Evolutionary conservation across 768 basidiomycete genomes (phyloP).

Genomic region (Tulasnella sp.): DNA sequence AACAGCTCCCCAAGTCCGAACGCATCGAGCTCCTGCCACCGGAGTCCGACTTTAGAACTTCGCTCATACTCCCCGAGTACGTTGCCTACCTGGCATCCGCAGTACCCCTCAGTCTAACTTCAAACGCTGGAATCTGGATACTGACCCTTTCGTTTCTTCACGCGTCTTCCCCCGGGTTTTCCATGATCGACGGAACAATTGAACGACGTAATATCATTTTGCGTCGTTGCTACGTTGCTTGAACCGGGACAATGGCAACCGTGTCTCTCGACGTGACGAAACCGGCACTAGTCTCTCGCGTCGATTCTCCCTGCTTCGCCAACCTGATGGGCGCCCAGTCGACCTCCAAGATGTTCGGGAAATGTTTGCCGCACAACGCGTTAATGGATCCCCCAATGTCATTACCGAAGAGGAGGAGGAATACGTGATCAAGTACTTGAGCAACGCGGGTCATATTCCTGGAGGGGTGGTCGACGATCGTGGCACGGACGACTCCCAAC

Average conservation of each 20-base stretch:
- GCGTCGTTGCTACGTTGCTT: conserved; percentile 9
- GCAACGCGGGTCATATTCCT: conserved; percentile 43
- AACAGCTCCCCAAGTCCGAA: conserved; percentile 35
- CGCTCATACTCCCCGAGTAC: conserved; percentile 81
- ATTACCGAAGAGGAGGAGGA: conserved; percentile 81
- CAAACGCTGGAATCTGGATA: not conserved
- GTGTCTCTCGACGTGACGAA: not conserved
- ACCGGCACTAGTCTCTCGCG: conserved; percentile 62
- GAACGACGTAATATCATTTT: conserved; percentile 16
- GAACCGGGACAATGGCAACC: conserved; percentile 1
- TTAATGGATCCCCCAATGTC: conserved; percentile 60
- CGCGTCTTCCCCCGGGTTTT: conserved; percentile 6
- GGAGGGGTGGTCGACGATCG: conserved; percentile 27
- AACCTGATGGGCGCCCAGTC: conserved; percentile 61
- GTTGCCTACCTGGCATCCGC: conserved; percentile 37
- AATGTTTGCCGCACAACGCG: conserved; percentile 72
- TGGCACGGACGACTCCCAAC: conserved; percentile 21
- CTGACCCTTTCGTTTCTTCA: not conserved
- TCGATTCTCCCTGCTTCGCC: conserved; percentile 75
- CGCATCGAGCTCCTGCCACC: conserved; percentile 59
- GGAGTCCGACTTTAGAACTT: conserved; percentile 76
- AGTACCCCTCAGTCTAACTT: conserved; percentile 3
- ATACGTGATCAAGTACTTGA: conserved; percentile 74
- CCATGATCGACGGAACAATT: not conserved
- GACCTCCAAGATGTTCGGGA: conserved; percentile 60